A percentile compares a stretch with the other conserved stretches of the same genome.
Conservation (phyloP, 2,329 filamentous ascomycete genomes). For the Cytospora schulzeri region DNA sequence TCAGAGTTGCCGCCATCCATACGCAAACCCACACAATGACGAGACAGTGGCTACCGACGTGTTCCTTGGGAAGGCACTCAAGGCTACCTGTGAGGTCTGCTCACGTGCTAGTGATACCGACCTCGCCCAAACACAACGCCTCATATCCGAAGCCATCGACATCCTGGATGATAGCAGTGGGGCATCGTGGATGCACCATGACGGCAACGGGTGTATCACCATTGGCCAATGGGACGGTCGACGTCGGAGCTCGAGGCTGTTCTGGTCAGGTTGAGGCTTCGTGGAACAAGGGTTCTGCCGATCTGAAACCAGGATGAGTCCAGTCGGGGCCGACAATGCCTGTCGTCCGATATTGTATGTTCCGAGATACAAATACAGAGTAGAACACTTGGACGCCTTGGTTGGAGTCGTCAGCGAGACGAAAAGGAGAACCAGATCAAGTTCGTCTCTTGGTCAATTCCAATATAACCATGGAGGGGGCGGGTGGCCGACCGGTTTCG, state of each 20-base stretch:
- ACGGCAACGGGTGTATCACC: neutral
- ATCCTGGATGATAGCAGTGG: neutral
- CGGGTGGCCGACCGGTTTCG: no score
- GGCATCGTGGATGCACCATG: neutral
- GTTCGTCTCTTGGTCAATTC: conserved; percentile 1
- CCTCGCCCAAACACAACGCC: no score
- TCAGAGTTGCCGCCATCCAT: neutral
- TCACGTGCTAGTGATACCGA: neutral
- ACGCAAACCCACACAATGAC: neutral
- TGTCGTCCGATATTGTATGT: conserved; percentile 12
- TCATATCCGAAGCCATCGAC: neutral
- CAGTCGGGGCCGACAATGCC: conserved; percentile 1
- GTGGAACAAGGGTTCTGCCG: neutral
- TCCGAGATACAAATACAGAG: neutral
- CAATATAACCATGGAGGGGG: neutral
- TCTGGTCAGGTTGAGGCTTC: neutral
- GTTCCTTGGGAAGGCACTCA: neutral
- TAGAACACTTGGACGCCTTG: neutral
- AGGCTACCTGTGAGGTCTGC: neutral
- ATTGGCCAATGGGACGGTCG: conserved; percentile 5
- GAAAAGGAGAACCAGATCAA: neutral
- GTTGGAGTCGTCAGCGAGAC: conserved; percentile 14
- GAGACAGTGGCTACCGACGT: neutral
- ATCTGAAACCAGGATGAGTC: conserved; percentile 6
- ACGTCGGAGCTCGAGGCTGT: neutral